Evolutionary conservation across 192 early-diverging fungal genomes (phyloP).

Genomic region (Linderina pennispora): DNA sequence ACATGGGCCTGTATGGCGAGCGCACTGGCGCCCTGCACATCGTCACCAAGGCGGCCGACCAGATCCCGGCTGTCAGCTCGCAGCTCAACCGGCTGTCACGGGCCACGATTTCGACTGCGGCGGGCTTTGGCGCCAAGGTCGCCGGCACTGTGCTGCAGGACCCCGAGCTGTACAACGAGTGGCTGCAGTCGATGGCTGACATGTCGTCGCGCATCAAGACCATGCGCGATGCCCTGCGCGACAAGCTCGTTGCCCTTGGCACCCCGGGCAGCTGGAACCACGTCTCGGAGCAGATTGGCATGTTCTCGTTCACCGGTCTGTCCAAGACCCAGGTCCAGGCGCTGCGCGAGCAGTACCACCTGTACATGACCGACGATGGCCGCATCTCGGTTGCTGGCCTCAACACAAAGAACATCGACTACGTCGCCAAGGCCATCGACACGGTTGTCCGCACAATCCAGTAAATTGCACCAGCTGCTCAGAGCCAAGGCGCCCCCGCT

Average conservation of each 20-base stretch:
- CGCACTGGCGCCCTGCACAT: slow-evolving; percentile 82
- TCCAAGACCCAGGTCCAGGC: slow-evolving; percentile 66
- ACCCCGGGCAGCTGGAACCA: slow-evolving; percentile 97
- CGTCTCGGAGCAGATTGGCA: slow-evolving; percentile 93
- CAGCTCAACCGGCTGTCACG: slow-evolving; percentile 83
- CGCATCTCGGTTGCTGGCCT: slow-evolving; percentile 95
- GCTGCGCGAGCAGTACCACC: slow-evolving; percentile 79
- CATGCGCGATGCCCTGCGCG: slow-evolving; percentile 74
- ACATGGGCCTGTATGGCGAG: slow-evolving; percentile 97
- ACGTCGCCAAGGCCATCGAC: slow-evolving; percentile 88
- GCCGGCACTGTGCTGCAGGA: slow-evolving; percentile 81
- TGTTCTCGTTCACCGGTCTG: slow-evolving; percentile 97
- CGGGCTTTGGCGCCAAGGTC: slow-evolving; percentile 85
- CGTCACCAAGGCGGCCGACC: slow-evolving; percentile 53
- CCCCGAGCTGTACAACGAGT: slow-evolving; percentile 71
- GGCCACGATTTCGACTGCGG: slow-evolving; percentile 84
- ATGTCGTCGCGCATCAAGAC: slow-evolving; percentile 90
- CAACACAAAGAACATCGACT: slow-evolving; percentile 77
- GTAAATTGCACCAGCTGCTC: no score
- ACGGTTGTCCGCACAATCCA: slow-evolving; percentile 76
- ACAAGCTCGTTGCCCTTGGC: slow-evolving; percentile 57
- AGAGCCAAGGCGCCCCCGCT: no score
- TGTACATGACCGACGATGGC: slow-evolving; percentile 93
- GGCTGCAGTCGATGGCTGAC: slow-evolving; percentile 64
- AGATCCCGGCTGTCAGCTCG: slow-evolving; percentile 56